phyloP scores from a whole-genome alignment of 208 protist species.

The Angomonas deanei region DNA sequence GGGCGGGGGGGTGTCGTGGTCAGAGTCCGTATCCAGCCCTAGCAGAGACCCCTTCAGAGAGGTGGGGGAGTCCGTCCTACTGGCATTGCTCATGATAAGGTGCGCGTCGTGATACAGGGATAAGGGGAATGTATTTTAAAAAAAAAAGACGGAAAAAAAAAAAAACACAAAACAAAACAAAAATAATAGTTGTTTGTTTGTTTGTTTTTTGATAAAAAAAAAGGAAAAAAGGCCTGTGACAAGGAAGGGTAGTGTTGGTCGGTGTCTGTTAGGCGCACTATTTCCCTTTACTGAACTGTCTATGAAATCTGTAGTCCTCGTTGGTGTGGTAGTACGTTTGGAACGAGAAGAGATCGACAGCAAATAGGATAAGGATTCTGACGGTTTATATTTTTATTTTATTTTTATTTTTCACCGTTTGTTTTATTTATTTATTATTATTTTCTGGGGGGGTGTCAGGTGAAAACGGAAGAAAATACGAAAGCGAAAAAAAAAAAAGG shows the following conservation, averaged over 20 bases:
- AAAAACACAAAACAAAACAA: background rate
- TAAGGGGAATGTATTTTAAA: background rate
- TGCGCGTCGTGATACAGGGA: too few relatives aligned
- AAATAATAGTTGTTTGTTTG: background rate
- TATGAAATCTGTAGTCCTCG: too few relatives aligned
- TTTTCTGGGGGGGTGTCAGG: background rate
- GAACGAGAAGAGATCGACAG: too few relatives aligned
- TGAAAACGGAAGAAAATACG: background rate
- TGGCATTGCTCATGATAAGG: background rate
- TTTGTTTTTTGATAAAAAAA: background rate
- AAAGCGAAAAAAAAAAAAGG: slow-evolving; percentile 11
- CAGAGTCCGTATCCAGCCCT: background rate
- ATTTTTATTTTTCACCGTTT: background rate
- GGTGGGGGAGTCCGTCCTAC: background rate
- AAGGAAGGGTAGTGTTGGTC: background rate
- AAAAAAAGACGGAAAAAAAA: background rate
- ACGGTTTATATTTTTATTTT: background rate
- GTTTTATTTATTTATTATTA: background rate
- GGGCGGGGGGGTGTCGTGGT: background rate
- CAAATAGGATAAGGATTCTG: background rate
- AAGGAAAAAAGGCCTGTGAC: background rate
- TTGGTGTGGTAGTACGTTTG: too few relatives aligned
- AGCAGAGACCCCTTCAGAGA: background rate
- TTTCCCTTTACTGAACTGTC: too few relatives aligned
- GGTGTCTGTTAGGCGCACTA: too few relatives aligned